These are phyloP conservation scores for Porogramme epimiltina DNA, from an alignment of 1,284 basidiomycete genomes.

Conservation along the genomic window DNA sequence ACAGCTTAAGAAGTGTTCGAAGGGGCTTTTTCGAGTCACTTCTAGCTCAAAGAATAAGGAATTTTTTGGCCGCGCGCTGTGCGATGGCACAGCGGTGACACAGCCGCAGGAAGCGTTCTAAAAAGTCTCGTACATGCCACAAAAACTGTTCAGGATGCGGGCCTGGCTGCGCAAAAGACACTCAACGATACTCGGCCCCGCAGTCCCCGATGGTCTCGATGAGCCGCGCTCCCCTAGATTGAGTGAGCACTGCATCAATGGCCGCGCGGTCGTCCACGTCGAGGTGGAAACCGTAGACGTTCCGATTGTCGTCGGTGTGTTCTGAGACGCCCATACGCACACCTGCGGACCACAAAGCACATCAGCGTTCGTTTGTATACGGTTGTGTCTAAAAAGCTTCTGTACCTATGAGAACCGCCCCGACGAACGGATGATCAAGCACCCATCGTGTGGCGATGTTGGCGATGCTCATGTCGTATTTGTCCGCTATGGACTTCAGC, in stretches of 20 bases:
- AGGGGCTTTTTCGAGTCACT: too few species aligned
- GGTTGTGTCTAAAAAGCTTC: constrained; percentile 18
- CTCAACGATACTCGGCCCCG: constrained; percentile 75
- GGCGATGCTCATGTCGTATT: constrained; percentile 67
- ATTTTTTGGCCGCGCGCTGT: too few species aligned
- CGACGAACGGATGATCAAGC: constrained; percentile 75
- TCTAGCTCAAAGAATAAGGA: too few species aligned
- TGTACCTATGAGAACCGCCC: constrained; percentile 77
- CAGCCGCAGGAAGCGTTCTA: too few species aligned
- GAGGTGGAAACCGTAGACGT: constrained; percentile 60
- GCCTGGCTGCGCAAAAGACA: not conserved
- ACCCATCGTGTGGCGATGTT: constrained; percentile 83
- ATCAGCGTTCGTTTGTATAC: not conserved
- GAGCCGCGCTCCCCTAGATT: constrained; percentile 60
- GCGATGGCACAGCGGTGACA: too few species aligned
- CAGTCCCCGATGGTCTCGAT: constrained; percentile 77
- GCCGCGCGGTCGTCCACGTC: constrained; percentile 54
- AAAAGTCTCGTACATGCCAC: too few species aligned
- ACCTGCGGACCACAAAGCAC: constrained; percentile 41
- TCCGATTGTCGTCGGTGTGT: constrained; percentile 68
- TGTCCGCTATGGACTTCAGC: constrained; percentile 66
- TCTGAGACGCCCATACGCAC: constrained; percentile 76
- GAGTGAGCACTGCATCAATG: constrained; percentile 63
- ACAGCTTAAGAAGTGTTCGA: too few species aligned
- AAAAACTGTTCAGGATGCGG: too few species aligned